Evolutionary conservation across 495 filamentous ascomycete species (phyloP).

Genomic region (Filosporella fistucella): DNA sequence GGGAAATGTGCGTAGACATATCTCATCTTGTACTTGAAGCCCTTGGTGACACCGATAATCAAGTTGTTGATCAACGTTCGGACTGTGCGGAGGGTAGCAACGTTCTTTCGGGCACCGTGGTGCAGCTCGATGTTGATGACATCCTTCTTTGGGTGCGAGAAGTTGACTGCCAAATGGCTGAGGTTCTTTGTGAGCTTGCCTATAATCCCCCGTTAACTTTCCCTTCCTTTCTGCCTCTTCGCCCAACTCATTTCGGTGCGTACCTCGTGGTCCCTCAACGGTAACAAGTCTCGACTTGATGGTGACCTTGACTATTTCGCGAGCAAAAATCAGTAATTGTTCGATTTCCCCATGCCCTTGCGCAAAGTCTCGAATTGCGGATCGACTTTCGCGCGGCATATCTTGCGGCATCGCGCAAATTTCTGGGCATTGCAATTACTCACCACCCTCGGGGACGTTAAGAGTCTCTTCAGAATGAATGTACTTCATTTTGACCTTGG

Average conservation of each 20-base stretch:
- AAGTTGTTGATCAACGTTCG: conserved; percentile 96
- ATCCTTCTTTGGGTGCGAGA: conserved; percentile 74
- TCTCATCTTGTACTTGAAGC: conserved; percentile 99
- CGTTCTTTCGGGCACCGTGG: conserved; percentile 94
- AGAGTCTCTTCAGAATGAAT: conserved; percentile 95
- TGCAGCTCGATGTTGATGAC: conserved; percentile 93
- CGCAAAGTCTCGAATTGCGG: too few relatives aligned
- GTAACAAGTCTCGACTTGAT: conserved; percentile 95
- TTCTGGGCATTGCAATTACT: too few relatives aligned
- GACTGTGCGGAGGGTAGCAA: conserved; percentile 97
- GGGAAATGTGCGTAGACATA: conserved; percentile 99
- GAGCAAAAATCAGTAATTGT: conserved; percentile 37
- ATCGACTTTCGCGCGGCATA: too few relatives aligned
- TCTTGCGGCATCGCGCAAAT: too few relatives aligned
- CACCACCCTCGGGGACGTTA: conserved; percentile 93
- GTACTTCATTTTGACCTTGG: conserved; percentile 82
- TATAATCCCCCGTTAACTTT: conserved; percentile 29
- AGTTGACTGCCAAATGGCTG: conserved; percentile 92
- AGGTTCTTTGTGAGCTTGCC: conserved; percentile 95
- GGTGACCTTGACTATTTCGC: conserved; percentile 73
- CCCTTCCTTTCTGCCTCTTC: conserved; percentile 1
- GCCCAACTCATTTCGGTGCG: conserved; percentile 20
- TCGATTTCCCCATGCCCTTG: conserved; percentile 21
- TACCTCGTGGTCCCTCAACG: conserved; percentile 91
- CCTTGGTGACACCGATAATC: conserved; percentile 95